These are phyloP conservation scores for Dalbergia cochinchinensis DNA, from an alignment of 306 rosid genomes.

Conservation along the genomic window DNA sequence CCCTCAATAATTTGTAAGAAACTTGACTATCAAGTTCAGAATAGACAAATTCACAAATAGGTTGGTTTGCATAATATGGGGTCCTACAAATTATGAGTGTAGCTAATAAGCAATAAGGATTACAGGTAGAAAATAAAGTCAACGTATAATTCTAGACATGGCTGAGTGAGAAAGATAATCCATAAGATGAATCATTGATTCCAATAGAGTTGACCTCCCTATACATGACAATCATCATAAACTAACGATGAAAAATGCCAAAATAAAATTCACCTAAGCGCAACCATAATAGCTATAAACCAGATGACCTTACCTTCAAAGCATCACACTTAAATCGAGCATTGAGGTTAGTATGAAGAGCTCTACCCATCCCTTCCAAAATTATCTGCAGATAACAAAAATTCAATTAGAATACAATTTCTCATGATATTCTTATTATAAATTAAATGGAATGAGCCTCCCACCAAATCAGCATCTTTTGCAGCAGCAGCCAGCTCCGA, in stretches of 20 bases:
- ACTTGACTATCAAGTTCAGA: not conserved
- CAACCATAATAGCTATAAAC: slow-evolving; percentile 12
- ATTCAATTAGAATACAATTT: slow-evolving; percentile 33
- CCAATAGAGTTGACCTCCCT: not conserved
- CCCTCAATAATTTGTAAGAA: not conserved
- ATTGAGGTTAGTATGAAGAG: slow-evolving; percentile 94
- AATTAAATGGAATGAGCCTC: slow-evolving; percentile 43
- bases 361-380: slow-evolving; percentile 98
- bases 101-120: not conserved
- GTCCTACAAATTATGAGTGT: not conserved
- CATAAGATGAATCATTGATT: not conserved
- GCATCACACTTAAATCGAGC: slow-evolving; percentile 88
- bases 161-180: not conserved
- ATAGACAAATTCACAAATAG: not conserved
- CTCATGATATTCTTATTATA: slow-evolving; percentile 26
- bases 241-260: not conserved
- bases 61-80: not conserved
- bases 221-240: slow-evolving; percentile 12
- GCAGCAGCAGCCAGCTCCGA: slow-evolving; percentile 96
- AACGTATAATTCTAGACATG: slow-evolving; percentile 21
- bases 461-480: slow-evolving; percentile 93
- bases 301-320: slow-evolving; percentile 68
- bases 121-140: not conserved
- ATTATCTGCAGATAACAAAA: slow-evolving; percentile 70
- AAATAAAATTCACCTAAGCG: slow-evolving; percentile 12